phyloP scores from a whole-genome alignment of 202 grass and related monocot species.

The Elaeis oleifera region DNA sequence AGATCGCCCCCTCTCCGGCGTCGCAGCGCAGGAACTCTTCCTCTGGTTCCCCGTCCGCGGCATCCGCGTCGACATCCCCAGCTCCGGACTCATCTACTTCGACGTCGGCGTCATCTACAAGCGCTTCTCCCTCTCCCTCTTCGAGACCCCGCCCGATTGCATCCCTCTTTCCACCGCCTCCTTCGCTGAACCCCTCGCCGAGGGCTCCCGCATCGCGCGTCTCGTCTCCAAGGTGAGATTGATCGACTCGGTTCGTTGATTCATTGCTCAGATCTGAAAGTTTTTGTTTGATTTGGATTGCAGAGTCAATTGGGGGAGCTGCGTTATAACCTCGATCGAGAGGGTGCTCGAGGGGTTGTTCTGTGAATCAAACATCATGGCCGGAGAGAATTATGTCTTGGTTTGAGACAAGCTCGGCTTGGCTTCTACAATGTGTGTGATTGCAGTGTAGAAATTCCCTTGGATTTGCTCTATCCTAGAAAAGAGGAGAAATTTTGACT shows the following conservation, averaged over 20 bases:
- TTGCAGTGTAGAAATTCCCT: too few relatives aligned
- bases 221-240: too few relatives aligned
- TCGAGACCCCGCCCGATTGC: constrained; percentile 11
- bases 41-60: constrained; percentile 17
- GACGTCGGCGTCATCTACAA: constrained; percentile 14
- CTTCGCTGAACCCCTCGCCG: too few relatives aligned
- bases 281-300: too few relatives aligned
- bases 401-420: neutral
- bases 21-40: constrained; percentile 10
- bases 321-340: neutral
- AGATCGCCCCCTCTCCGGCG: constrained; percentile 9
- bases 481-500: too few relatives aligned
- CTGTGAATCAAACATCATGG: neutral
- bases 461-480: too few relatives aligned
- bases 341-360: neutral
- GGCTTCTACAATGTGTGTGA: neutral
- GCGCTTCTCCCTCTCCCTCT: constrained; percentile 8
- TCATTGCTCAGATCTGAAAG: too few relatives aligned
- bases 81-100: constrained; percentile 11
- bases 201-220: too few relatives aligned
- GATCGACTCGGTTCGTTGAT: too few relatives aligned
- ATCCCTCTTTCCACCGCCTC: neutral
- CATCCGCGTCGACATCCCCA: constrained; percentile 8
- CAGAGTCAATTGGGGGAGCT: neutral
- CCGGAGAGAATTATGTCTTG: neutral